Conservation (phyloP, 352 stramenopile genomes). For the Globisporangium takayamanum region DNA sequence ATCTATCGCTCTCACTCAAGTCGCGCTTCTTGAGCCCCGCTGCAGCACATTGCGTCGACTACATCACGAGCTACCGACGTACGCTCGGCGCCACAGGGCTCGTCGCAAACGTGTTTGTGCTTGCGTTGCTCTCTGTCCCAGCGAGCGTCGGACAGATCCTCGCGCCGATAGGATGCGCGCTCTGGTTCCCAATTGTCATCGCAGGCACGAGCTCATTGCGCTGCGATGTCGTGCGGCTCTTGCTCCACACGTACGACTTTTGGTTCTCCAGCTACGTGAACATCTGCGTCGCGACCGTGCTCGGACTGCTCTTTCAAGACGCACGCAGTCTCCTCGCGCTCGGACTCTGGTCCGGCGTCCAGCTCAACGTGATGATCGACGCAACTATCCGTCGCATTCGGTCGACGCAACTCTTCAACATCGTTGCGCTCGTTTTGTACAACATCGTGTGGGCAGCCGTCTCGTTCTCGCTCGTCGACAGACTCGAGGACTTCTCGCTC, state of each 20-base stretch:
- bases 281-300: not conserved
- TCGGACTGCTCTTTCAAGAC: not conserved
- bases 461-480: conserved; percentile 1
- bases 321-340: not conserved
- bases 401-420: conserved; percentile 1
- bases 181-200: not conserved
- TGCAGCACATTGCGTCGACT: not conserved
- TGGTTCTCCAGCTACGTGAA: conserved; percentile 10
- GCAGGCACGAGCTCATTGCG: not conserved
- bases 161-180: not conserved
- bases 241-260: conserved; percentile 2
- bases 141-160: not conserved
- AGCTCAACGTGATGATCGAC: conserved; percentile 9
- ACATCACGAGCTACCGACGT: not conserved
- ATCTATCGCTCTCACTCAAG: conserved; percentile 5
- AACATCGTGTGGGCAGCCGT: not conserved
- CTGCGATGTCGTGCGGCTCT: not conserved
- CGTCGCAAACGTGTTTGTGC: not conserved
- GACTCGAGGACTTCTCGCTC: conserved; percentile 1
- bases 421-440: not conserved
- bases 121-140: not conserved
- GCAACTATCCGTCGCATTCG: conserved; percentile 3
- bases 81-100: not conserved
- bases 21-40: conserved; percentile 1
- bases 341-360: not conserved